A percentile compares a stretch with the other conserved stretches of the same genome.
These are phyloP conservation scores for Coemansia sp. DNA, from an alignment of 371 early-diverging fungal genomes.

Conservation along the genomic window DNA sequence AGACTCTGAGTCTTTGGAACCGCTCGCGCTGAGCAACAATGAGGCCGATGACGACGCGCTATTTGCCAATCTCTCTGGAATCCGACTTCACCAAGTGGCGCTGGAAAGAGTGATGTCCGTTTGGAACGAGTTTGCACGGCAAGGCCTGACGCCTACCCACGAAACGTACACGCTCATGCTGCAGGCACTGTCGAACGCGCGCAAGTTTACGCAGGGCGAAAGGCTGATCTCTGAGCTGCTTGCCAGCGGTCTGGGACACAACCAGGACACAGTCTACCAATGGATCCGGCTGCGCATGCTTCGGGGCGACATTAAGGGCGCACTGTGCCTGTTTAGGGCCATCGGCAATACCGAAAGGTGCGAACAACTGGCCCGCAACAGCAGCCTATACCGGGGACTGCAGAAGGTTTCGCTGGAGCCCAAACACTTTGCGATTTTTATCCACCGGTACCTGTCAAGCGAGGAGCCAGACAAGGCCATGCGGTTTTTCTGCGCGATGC, in stretches of 20 bases:
- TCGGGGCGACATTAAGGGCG: constrained; percentile 8
- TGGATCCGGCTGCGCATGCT: constrained; percentile 24
- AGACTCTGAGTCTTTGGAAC: neutral
- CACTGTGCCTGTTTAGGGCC: constrained; percentile 19
- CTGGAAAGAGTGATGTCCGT: constrained; percentile 15
- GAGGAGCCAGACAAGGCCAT: constrained; percentile 2
- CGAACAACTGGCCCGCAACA: neutral
- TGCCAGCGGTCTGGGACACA: constrained; percentile 5
- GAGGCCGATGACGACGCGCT: neutral
- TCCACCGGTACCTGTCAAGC: constrained; percentile 10
- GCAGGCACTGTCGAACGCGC: constrained; percentile 16
- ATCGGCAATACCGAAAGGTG: constrained; percentile 14
- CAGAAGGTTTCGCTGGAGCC: constrained; percentile 5
- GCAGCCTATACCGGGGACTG: constrained; percentile 9
- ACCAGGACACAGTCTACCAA: constrained; percentile 5
- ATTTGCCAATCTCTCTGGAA: neutral
- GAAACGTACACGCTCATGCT: constrained; percentile 13
- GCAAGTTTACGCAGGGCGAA: constrained; percentile 13
- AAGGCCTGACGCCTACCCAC: neutral
- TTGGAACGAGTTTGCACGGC: constrained; percentile 21
- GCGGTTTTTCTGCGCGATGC: constrained; percentile 28
- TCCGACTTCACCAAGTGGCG: neutral
- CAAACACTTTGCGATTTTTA: constrained; percentile 18
- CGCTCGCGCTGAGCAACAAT: neutral
- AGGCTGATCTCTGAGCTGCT: constrained; percentile 12